Evolutionary conservation across 495 filamentous ascomycete species (phyloP), one percentile per base, ranked within the genome.

Genomic region (Aspergillus coremiiformis): DNA sequence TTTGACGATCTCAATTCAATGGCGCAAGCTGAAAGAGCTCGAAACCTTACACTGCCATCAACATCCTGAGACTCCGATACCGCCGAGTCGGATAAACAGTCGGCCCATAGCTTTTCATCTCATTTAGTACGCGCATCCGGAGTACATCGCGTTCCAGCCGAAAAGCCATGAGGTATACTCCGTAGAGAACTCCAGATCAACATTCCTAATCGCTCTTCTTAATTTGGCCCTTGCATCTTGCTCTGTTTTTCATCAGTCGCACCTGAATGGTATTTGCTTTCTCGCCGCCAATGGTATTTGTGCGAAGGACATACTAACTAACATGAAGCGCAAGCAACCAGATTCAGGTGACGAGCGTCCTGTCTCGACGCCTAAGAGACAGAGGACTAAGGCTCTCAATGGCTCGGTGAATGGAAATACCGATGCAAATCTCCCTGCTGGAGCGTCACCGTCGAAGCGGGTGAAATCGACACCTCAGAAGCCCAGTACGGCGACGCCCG

Each of bases 321-420:
- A 61, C 57, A 76, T 74, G 71, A 76, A 76, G 66, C 71, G 71
- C 56, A 74, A 73, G 61, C 69, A 67, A 48, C 66, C 72, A 62
- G 68, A 70, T 61, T 65, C 70, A 44, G 64, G 70, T 46, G 69
- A 69, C 47, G 59, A 67, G 47, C 64, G 62, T 50, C 54, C 60
- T 46, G 66, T 67, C 45, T 73, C 71, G 39, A 73, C 68, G 44
- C 71, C 72, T 22, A 76, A 76, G 57, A 64, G 70, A 54, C 67
- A 56, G 43, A 59, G 64, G 30, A 70, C 59, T 8, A 54, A 56
- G 9, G 44, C 60, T n/a, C 12, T 59, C 55, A 67, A 65, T 63
- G 64, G 61, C 55, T 44, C 60, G 49, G 44, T 46, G 15, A 65
- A 71, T 37, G 65, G 57, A 50, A 52, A 61, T 51, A 55, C 51